Conservation (phyloP, 352 stramenopile species). For the Globisporangium spinosum region DNA sequence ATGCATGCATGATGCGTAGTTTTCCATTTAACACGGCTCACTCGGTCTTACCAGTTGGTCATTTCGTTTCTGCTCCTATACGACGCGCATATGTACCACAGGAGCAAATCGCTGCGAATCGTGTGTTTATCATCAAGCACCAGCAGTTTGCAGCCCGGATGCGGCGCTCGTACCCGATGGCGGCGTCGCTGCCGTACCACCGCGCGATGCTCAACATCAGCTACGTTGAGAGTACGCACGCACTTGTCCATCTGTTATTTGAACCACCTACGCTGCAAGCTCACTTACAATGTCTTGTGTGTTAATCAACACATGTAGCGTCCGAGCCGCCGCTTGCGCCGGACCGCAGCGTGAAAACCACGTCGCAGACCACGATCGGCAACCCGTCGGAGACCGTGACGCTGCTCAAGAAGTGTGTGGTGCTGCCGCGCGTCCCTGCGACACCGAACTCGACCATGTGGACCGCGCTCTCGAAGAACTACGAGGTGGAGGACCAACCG, state of each 20-base stretch:
- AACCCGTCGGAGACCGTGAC: conserved; percentile 24
- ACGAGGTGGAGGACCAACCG: conserved; percentile 83
- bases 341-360: conserved; percentile 21
- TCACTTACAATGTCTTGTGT: not conserved
- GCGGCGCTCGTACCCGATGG: conserved; percentile 29
- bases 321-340: conserved; percentile 34
- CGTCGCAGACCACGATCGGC: conserved; percentile 26
- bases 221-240: conserved; percentile 44
- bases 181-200: conserved; percentile 22
- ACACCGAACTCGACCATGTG: conserved; percentile 69
- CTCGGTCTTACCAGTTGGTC: not conserved
- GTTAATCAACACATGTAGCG: conserved; percentile 22
- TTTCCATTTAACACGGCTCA: not conserved
- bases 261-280: not conserved
- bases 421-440: conserved; percentile 47
- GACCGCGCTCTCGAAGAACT: conserved; percentile 81
- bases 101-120: conserved; percentile 61
- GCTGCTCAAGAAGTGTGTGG: conserved; percentile 31
- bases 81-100: conserved; percentile 11
- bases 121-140: conserved; percentile 38
- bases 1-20: not conserved
- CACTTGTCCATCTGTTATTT: not conserved
- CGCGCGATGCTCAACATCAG: conserved; percentile 40
- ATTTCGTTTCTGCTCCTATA: not conserved
- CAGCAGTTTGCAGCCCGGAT: conserved; percentile 20